Evolutionary conservation across 225 moss, liverwort and hornwort genomes (phyloP).

Genomic region (Physcomitrium patens): DNA sequence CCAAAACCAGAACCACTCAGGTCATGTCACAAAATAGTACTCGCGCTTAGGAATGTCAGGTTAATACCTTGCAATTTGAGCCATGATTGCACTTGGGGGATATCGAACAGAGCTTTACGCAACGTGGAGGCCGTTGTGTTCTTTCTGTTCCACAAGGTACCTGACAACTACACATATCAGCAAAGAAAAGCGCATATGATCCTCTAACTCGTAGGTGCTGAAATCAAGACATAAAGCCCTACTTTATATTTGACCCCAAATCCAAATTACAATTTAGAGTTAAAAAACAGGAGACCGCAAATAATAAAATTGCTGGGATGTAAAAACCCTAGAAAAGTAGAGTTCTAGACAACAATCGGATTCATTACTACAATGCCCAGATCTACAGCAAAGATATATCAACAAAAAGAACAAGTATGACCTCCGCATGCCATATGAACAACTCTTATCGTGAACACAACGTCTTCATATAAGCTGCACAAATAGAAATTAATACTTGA

Average conservation of each 20-base stretch:
- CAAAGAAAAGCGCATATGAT: neutral
- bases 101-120: conserved; percentile 71
- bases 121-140: conserved; percentile 85
- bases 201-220: neutral
- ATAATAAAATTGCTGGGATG: neutral
- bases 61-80: conserved; percentile 62
- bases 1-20: neutral
- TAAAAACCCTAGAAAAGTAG: neutral
- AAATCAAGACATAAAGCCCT: conserved; percentile 17
- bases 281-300: neutral
- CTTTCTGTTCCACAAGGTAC: conserved; percentile 91
- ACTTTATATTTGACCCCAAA: conserved; percentile 6
- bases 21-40: neutral
- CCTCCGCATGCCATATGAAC: conserved; percentile 3
- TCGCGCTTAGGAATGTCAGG: conserved; percentile 18
- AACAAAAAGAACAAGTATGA: conserved; percentile 15
- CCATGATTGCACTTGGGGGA: conserved; percentile 73
- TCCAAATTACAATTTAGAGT: no score
- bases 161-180: conserved; percentile 44
- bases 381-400: neutral
- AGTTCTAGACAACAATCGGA: neutral
- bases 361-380: neutral
- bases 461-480: conserved; percentile 1
- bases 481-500: conserved; percentile 5
- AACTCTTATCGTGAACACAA: neutral